These are phyloP conservation scores for Pseudogymnoascus pannorum DNA, from an alignment of 2,329 filamentous ascomycete genomes.

Conservation along the genomic window DNA sequence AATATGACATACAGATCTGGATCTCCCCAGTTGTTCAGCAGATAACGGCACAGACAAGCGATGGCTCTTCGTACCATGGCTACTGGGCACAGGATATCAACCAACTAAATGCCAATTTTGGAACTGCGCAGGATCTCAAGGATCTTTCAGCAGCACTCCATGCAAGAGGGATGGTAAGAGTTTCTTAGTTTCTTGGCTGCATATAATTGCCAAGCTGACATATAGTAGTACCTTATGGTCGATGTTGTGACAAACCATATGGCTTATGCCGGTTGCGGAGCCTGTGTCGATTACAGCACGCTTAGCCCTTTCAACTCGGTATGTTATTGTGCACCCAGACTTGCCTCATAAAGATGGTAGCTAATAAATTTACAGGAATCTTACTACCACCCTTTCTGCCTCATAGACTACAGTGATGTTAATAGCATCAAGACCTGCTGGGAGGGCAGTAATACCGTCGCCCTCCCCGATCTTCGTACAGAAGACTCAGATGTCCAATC, in stretches of 20 bases:
- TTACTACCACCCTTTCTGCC: slow-evolving; percentile 22
- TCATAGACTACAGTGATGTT: slow-evolving; percentile 27
- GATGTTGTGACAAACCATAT: slow-evolving; percentile 45
- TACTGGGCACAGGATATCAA: slow-evolving; percentile 42
- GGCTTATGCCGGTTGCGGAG: slow-evolving; percentile 20
- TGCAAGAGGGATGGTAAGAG: slow-evolving; percentile 32
- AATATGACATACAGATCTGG: slow-evolving; percentile 20
- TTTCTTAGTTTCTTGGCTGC: too few species aligned
- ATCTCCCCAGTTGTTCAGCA: slow-evolving; percentile 36
- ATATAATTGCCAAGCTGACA: too few species aligned
- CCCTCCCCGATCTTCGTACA: slow-evolving; percentile 37
- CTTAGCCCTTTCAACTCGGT: slow-evolving; percentile 17
- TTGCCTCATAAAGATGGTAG: background rate
- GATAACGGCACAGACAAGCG: slow-evolving; percentile 31
- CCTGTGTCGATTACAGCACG: slow-evolving; percentile 16
- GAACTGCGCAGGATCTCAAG: slow-evolving; percentile 37
- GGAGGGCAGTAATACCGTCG: slow-evolving; percentile 37
- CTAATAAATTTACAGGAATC: background rate
- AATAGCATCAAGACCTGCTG: slow-evolving; percentile 31
- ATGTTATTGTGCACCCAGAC: background rate
- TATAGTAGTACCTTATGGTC: slow-evolving; percentile 37
- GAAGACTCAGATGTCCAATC: slow-evolving; percentile 32
- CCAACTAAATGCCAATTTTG: slow-evolving; percentile 39
- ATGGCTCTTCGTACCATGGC: slow-evolving; percentile 38
- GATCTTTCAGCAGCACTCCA: slow-evolving; percentile 37